These are phyloP conservation scores for Mycena rosella DNA, from an alignment of 768 basidiomycete genomes.

Conservation along the genomic window DNA sequence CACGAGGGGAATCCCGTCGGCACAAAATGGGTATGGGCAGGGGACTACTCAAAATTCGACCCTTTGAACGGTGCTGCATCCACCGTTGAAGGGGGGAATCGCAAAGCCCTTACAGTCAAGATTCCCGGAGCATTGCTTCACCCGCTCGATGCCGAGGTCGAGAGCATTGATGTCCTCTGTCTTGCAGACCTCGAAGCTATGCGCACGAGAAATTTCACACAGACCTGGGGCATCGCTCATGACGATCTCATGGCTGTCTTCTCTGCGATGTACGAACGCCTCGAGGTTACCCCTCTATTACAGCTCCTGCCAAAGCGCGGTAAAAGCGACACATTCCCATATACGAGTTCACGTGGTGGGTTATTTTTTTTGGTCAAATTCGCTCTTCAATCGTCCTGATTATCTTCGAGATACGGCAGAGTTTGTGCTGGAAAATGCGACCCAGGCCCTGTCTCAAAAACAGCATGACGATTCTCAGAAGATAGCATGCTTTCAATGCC, in stretches of 20 bases:
- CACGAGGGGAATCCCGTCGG: background rate
- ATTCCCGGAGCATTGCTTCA: conserved; percentile 2
- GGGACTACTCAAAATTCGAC: background rate
- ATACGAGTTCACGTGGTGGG: background rate
- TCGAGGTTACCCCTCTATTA: background rate
- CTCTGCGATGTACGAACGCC: conserved; percentile 11
- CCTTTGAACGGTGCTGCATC: background rate
- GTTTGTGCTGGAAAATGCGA: background rate
- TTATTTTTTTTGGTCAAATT: background rate
- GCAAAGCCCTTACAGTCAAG: background rate
- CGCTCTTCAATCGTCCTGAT: background rate
- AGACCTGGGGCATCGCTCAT: background rate
- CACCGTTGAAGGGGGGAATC: conserved; percentile 2
- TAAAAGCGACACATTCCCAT: background rate
- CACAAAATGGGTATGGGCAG: conserved; percentile 6
- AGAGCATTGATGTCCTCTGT: background rate
- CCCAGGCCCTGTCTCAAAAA: conserved; percentile 3
- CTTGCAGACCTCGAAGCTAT: background rate
- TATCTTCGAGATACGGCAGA: background rate
- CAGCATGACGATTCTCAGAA: background rate
- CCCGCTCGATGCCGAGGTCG: conserved; percentile 8
- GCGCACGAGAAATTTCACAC: too few relatives aligned
- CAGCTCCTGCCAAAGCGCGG: conserved; percentile 14
- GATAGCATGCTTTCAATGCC: conserved; percentile 11
- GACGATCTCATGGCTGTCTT: background rate